These are phyloP conservation scores for Elongisporangium anandrum DNA, from an alignment of 352 stramenopile species.

Conservation along the genomic window DNA sequence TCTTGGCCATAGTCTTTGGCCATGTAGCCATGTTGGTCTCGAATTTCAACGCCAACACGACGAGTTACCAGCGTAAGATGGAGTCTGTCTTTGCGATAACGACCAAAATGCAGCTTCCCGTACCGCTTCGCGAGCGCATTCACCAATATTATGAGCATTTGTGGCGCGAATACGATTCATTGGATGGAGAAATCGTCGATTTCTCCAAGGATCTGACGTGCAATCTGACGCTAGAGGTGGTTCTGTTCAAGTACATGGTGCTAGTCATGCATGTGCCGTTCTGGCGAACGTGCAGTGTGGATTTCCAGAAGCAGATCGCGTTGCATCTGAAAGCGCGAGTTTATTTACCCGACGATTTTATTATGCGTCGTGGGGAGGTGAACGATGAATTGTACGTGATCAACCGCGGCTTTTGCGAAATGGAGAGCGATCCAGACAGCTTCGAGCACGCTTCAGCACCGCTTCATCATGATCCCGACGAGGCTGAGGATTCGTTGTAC, in stretches of 20 bases:
- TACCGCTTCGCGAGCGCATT: constrained; percentile 42
- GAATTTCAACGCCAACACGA: constrained; percentile 52
- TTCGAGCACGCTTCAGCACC: constrained; percentile 9
- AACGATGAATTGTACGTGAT: constrained; percentile 63
- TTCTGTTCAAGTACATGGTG: constrained; percentile 69
- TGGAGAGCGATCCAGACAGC: constrained; percentile 16
- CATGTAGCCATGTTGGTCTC: constrained; percentile 52
- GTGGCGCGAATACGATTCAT: constrained; percentile 58
- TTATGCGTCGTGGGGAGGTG: constrained; percentile 43
- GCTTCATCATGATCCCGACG: neutral
- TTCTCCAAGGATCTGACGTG: constrained; percentile 56
- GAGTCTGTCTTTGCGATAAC: constrained; percentile 45
- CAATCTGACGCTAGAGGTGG: constrained; percentile 59
- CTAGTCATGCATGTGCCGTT: constrained; percentile 41
- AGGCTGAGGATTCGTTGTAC: no score
- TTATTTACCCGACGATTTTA: constrained; percentile 58
- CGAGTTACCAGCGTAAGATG: constrained; percentile 55
- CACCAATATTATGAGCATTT: constrained; percentile 71
- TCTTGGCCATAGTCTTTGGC: constrained; percentile 51
- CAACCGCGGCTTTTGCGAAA: constrained; percentile 41
- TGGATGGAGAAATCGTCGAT: constrained; percentile 41
- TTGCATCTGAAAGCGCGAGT: constrained; percentile 37
- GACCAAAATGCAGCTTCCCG: constrained; percentile 45
- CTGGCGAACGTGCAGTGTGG: constrained; percentile 31
- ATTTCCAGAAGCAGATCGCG: constrained; percentile 53